Base-by-base conservation (phyloP, 371 early-diverging fungal species). In the Mycotypha africana region DNA sequence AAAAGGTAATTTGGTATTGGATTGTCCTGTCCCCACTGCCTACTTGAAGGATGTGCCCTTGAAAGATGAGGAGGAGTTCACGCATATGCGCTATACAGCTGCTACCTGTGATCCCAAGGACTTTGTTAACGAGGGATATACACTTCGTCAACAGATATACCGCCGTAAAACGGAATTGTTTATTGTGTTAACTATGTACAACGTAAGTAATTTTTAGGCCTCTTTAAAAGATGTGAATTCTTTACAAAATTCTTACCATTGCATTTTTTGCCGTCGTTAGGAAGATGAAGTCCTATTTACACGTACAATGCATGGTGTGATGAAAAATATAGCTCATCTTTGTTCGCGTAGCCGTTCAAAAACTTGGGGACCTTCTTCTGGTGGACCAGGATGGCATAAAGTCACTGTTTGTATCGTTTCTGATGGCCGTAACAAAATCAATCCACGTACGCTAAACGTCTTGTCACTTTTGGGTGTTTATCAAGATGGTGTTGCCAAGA, bases 141-240 rank as follows among this genome's bases (percentile, higher is more conserved):
- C 84, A 16, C 75, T 95, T 43, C 80, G 97, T 40, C 95, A 87
- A 46, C 76, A 81, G 48, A 73, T 86, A 58, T 57, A 84, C 47
- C 67, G 79, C 28, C 74, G 82, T 21, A 50, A 79, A 48, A 95
- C 95, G 3, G 95, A 95, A 64, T 60, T 96, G 31, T 89, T 88
- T 56, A 83, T 88, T 46, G 93, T 93, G 38, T 69, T 93, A 48
- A 95, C 95, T 38, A 92, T 94, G 94, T 94, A 93, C 75, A 93
- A 93, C 61, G 82, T 80, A 73, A 76, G 70, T 44, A 34, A 31
- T 30, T 19, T 43, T 15, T 11, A 21, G 5, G 11, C 32, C n/a
- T n/a, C 4, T 35, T 11, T 15, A 14, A 25, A 31, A 28, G 17
- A 43, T 37, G 5, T 33, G 2, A 24, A 48, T 30, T 15, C 31